Percentiles rank a stretch among this genome's conserved stretches.
Conservation (phyloP, 495 filamentous ascomycete genomes). For the Xylaria intraflava region DNA sequence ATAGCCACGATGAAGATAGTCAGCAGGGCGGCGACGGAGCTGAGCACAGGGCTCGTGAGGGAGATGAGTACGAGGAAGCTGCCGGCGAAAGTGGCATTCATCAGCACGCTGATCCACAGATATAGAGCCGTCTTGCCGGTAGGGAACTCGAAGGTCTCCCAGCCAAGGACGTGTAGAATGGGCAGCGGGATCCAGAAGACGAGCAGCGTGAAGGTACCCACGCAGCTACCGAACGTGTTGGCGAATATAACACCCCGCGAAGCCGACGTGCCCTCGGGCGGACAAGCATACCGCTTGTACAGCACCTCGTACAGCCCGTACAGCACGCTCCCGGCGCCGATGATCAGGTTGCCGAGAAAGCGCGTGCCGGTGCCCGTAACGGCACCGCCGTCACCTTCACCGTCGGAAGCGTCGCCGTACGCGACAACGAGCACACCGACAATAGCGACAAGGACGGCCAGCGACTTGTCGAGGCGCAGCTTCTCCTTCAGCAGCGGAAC, state of each 20-base stretch:
- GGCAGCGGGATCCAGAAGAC: slow-evolving; percentile 92
- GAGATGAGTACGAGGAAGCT: slow-evolving; percentile 88
- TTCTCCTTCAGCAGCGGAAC: slow-evolving; percentile 83
- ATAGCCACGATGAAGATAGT: slow-evolving; percentile 96
- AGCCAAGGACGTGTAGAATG: slow-evolving; percentile 66
- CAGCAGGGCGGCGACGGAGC: slow-evolving; percentile 81
- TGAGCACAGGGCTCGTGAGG: slow-evolving; percentile 85
- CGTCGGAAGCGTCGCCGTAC: slow-evolving; percentile 74
- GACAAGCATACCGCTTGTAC: slow-evolving; percentile 88
- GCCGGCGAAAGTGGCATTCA: slow-evolving; percentile 89
- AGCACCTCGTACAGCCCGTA: slow-evolving; percentile 97
- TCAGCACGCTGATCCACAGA: slow-evolving; percentile 68
- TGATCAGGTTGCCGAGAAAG: slow-evolving; percentile 79
- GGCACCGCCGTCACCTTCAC: slow-evolving; percentile 37
- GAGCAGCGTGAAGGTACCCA: slow-evolving; percentile 73
- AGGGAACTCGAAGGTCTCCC: slow-evolving; percentile 78
- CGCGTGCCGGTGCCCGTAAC: slow-evolving; percentile 43
- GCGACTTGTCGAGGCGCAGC: slow-evolving; percentile 68
- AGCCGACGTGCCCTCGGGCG: slow-evolving; percentile 77
- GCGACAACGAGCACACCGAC: slow-evolving; percentile 84
- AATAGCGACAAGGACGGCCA: slow-evolving; percentile 80
- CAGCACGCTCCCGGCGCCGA: slow-evolving; percentile 85
- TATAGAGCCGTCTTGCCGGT: slow-evolving; percentile 69
- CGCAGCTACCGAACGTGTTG: slow-evolving; percentile 79
- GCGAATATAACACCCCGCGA: slow-evolving; percentile 85